Conservation (phyloP, 495 filamentous ascomycete species). For the Penicillium herquei region DNA sequence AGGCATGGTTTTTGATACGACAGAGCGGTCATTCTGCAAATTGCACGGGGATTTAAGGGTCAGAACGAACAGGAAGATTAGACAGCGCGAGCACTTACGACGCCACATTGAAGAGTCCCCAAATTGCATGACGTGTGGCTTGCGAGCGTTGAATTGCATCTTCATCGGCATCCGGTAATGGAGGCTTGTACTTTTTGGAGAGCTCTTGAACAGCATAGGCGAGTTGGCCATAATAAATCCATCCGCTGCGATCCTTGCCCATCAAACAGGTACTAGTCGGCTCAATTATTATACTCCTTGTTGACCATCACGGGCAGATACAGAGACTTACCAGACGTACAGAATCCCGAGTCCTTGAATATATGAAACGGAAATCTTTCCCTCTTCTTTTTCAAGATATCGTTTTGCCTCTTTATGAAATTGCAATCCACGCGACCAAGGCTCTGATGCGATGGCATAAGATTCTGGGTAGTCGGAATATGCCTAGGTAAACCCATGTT, state of each 20-base stretch:
- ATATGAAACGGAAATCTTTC: slow-evolving; percentile 6
- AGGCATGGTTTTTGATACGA: slow-evolving; percentile 26
- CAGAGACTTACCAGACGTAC: slow-evolving; percentile 6
- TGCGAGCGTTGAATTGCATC: slow-evolving; percentile 10
- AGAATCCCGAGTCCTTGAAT: slow-evolving; percentile 18
- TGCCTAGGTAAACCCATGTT: slow-evolving; percentile 2
- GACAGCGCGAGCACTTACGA: slow-evolving; percentile 17
- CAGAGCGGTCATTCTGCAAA: slow-evolving; percentile 20
- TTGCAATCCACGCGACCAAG: slow-evolving; percentile 18
- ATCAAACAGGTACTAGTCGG: slow-evolving; percentile 31
- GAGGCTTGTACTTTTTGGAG: slow-evolving; percentile 7
- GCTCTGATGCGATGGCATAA: slow-evolving; percentile 10
- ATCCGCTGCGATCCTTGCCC: slow-evolving; percentile 32
- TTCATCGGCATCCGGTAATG: slow-evolving; percentile 12
- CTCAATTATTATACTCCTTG: neutral
- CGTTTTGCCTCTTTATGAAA: slow-evolving; percentile 26
- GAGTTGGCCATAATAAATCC: slow-evolving; percentile 30
- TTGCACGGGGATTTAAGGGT: neutral
- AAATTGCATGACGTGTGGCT: slow-evolving; percentile 25
- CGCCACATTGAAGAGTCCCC: slow-evolving; percentile 33
- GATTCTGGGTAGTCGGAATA: slow-evolving; percentile 24
- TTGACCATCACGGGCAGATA: neutral
- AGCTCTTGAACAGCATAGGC: slow-evolving; percentile 24
- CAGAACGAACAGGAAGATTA: neutral
- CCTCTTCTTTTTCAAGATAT: slow-evolving; percentile 13